These are phyloP conservation scores for Ustilaginoidea virens DNA, from an alignment of 2,329 filamentous ascomycete genomes.

Conservation along the genomic window DNA sequence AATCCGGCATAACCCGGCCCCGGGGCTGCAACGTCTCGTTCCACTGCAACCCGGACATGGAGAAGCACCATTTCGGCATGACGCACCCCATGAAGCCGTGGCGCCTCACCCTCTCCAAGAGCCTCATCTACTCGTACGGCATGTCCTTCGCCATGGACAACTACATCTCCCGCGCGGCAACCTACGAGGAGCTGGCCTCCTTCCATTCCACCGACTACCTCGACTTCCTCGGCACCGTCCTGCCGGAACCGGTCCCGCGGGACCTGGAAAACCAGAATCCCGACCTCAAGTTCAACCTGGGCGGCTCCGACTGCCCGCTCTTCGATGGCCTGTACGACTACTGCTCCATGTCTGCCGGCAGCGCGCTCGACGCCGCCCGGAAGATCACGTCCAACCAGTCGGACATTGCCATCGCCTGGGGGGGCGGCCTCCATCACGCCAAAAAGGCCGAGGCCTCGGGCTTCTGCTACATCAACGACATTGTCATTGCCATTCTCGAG, in stretches of 20 bases:
- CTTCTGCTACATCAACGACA: slow-evolving; percentile 99
- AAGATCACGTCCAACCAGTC: slow-evolving; percentile 77
- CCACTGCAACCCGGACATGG: slow-evolving; percentile 88
- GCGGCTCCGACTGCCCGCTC: slow-evolving; percentile 83
- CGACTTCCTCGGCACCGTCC: slow-evolving; percentile 64
- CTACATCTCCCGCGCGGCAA: slow-evolving; percentile 71
- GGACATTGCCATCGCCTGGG: slow-evolving; percentile 96
- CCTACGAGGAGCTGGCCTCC: slow-evolving; percentile 69
- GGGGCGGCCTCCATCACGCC: slow-evolving; percentile 87
- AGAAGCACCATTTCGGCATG: slow-evolving; percentile 92
- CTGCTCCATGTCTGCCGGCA: slow-evolving; percentile 83
- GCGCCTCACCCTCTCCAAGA: slow-evolving; percentile 89
- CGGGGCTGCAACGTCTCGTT: slow-evolving; percentile 86
- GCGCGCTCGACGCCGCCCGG: slow-evolving; percentile 77
- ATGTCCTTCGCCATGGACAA: slow-evolving; percentile 96
- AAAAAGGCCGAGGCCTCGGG: slow-evolving; percentile 88
- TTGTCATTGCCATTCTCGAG: slow-evolving; percentile 83
- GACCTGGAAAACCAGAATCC: slow-evolving; percentile 51
- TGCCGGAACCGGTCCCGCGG: slow-evolving; percentile 45
- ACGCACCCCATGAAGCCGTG: slow-evolving; percentile 99
- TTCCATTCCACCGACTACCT: slow-evolving; percentile 88
- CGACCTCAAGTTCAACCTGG: slow-evolving; percentile 67
- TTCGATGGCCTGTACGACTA: slow-evolving; percentile 95
- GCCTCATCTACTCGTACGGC: slow-evolving; percentile 85
- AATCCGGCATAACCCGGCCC: slow-evolving; percentile 60